A percentile compares a stretch with the other conserved stretches of the same genome.
Conservation (phyloP, 306 rosid genomes). For the Malus sylvestris region DNA sequence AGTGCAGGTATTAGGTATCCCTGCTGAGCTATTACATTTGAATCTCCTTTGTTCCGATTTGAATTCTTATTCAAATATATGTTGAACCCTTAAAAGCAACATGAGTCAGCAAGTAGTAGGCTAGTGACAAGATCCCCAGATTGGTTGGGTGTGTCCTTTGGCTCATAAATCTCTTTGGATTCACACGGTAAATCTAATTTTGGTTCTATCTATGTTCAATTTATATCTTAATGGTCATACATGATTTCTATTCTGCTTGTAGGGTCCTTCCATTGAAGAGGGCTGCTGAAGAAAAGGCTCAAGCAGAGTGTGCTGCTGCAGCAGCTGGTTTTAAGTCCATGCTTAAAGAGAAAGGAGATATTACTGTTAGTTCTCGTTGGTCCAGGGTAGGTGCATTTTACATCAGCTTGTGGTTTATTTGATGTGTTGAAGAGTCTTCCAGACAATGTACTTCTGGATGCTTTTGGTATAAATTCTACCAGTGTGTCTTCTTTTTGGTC, state of each 20-base stretch:
- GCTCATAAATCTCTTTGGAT: slow-evolving; percentile 42
- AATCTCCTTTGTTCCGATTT: slow-evolving; percentile 26
- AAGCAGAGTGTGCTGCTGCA: slow-evolving; percentile 60
- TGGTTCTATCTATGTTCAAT: slow-evolving; percentile 13
- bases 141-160: slow-evolving; percentile 64
- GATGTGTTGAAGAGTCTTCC: slow-evolving; percentile 1
- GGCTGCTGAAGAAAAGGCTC: slow-evolving; percentile 83
- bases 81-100: slow-evolving; percentile 69
- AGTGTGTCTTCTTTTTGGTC: not conserved
- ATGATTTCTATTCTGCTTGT: slow-evolving; percentile 25
- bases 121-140: slow-evolving; percentile 62
- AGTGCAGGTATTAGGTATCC: slow-evolving; percentile 24
- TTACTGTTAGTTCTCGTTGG: slow-evolving; percentile 83
- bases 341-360: slow-evolving; percentile 76
- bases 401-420: slow-evolving; percentile 11
- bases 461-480: not conserved
- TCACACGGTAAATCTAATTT: slow-evolving; percentile 43
- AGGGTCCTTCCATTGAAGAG: slow-evolving; percentile 86
- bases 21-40: slow-evolving; percentile 28
- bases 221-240: slow-evolving; percentile 23
- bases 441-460: not conserved
- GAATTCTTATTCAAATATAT: slow-evolving; percentile 43
- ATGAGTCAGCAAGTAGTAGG: slow-evolving; percentile 79
- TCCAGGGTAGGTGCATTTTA: slow-evolving; percentile 60
- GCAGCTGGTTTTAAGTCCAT: slow-evolving; percentile 62